Evolutionary conservation across 2,329 filamentous ascomycete genomes (phyloP), one percentile per base, ranked within the genome.

Genomic region (Zarea fungicola): DNA sequence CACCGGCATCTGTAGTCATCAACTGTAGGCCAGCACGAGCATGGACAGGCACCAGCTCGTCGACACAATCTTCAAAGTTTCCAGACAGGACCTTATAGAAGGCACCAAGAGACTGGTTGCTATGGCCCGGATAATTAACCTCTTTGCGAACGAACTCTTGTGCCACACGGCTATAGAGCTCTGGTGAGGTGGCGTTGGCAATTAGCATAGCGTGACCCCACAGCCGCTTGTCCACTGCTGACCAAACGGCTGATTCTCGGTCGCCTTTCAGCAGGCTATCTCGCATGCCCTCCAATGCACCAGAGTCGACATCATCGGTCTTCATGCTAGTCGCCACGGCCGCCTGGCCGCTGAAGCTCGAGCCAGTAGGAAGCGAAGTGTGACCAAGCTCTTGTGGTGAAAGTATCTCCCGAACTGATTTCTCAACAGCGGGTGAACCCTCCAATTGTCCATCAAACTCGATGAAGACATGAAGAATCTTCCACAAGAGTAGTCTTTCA

Each of bases 201-300:
- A 99, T 85, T 18, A 99, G 75, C 78, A 99, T 87, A 3, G 93
- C 95, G 65, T 99, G 95, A 2, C 89, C 93, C 95, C 95, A 99
- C 3, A 99, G 73, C 42, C 91, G 83, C 65, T 91, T 90, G 65
- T 99, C 93, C 26, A 90, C 92, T 5, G 93, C 91, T 55, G 86
- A 77, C 92, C 92, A 97, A 0, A 95, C 87, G 5, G 93, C 93
- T 57, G 91, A 89, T 61, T 96, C 90, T 19, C 90, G 81, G 40
- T 97, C 85, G 9, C 95, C 93, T 48, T 80, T 73, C 8, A 95
- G 74, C 5, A 99, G 76, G 58, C 83, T 76, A 39, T 77, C 83
- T 23, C 88, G 85, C 40, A 97, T 76, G 50, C 83, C 77, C 52
- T 89, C 83, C 32, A 95, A 72, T 5, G 83, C 80, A 2, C 77